These are phyloP conservation scores for Russula griseocarnosa DNA, from an alignment of 768 basidiomycete genomes.

Conservation along the genomic window DNA sequence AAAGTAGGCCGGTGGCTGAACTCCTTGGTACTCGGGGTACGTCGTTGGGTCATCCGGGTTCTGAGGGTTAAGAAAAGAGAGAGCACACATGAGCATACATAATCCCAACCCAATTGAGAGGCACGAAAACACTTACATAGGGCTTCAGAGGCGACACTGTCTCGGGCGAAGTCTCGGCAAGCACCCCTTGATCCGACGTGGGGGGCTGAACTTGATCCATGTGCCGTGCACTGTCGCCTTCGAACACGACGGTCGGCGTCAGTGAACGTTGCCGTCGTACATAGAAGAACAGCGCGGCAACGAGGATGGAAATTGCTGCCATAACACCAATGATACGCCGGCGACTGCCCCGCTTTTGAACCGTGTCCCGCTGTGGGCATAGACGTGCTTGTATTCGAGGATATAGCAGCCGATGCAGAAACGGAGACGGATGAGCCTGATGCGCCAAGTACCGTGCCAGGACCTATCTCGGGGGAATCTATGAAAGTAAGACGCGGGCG, in stretches of 20 bases:
- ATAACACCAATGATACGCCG: not conserved
- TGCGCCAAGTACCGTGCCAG: not conserved
- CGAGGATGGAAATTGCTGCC: not conserved
- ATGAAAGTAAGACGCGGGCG: not conserved
- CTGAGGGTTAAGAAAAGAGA: not conserved
- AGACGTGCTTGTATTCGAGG: not conserved
- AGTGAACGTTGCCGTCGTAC: not conserved
- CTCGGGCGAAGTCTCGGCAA: not conserved
- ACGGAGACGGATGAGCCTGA: not conserved
- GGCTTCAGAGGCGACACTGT: not conserved
- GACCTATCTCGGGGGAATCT: not conserved
- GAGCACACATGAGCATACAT: not conserved
- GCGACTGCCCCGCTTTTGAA: not conserved
- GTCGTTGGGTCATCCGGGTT: not conserved
- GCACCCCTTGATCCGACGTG: not conserved
- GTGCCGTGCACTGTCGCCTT: not conserved
- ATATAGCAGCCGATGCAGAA: not conserved
- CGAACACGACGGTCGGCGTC: not conserved
- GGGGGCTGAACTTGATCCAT: not conserved
- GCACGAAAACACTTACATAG: not conserved
- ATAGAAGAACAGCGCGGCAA: not conserved
- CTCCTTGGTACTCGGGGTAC: not conserved
- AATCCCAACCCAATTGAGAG: not conserved
- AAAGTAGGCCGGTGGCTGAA: not conserved
- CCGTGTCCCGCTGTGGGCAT: not conserved